These are phyloP conservation scores for Emergomyces pasteurianus DNA, from an alignment of 2,329 filamentous ascomycete species.

Conservation along the genomic window DNA sequence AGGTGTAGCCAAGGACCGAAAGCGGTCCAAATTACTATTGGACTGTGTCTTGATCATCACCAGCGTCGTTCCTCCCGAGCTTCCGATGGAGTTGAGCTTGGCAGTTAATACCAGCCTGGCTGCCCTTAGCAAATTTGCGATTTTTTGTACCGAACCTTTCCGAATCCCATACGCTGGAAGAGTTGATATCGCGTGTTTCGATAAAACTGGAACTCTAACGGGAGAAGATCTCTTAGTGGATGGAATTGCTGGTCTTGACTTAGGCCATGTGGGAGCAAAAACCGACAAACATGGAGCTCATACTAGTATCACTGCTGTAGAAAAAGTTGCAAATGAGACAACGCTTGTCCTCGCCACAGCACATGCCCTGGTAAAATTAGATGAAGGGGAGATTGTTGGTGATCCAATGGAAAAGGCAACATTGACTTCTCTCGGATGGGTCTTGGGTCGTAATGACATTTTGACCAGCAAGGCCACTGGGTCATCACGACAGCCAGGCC, in stretches of 20 bases:
- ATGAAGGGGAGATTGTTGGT: slow-evolving; percentile 93
- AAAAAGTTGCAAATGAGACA: slow-evolving; percentile 63
- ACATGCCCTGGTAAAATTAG: slow-evolving; percentile 87
- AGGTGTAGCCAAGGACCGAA: slow-evolving; percentile 85
- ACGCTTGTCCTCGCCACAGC: slow-evolving; percentile 89
- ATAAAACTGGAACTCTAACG: slow-evolving; percentile 95
- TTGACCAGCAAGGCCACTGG: slow-evolving; percentile 52
- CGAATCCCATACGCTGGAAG: slow-evolving; percentile 92
- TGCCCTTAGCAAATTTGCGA: slow-evolving; percentile 85
- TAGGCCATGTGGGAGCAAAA: slow-evolving; percentile 55
- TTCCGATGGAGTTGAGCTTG: slow-evolving; percentile 95
- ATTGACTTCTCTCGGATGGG: slow-evolving; percentile 78
- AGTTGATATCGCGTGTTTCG: slow-evolving; percentile 93
- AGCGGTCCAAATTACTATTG: slow-evolving; percentile 90
- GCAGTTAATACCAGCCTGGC: slow-evolving; percentile 97
- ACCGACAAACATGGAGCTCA: slow-evolving; percentile 72
- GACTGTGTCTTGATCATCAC: slow-evolving; percentile 97
- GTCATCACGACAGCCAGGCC: slow-evolving; percentile 35
- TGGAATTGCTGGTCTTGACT: slow-evolving; percentile 78
- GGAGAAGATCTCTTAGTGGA: slow-evolving; percentile 96
- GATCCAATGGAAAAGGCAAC: slow-evolving; percentile 99
- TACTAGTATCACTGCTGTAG: slow-evolving; percentile 61
- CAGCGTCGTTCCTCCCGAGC: slow-evolving; percentile 92
- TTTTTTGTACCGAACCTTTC: slow-evolving; percentile 98
- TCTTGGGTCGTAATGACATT: slow-evolving; percentile 76